These are phyloP conservation scores for Eimeria acervulina DNA, from an alignment of 169 alveolate species.

Conservation along the genomic window DNA sequence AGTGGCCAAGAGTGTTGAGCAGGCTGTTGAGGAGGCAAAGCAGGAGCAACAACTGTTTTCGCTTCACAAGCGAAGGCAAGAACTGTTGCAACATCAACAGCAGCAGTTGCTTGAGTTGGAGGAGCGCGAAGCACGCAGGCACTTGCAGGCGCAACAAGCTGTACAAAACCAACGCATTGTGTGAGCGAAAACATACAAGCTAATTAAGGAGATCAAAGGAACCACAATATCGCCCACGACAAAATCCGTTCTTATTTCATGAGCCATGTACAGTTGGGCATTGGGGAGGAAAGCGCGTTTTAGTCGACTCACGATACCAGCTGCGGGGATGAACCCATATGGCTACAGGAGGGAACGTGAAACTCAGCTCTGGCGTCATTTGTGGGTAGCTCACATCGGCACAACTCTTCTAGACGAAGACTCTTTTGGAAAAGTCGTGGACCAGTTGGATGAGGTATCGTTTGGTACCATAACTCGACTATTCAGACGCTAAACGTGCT, in stretches of 20 bases:
- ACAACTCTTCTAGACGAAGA: background rate
- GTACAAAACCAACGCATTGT: background rate
- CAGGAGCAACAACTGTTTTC: conserved; percentile 68
- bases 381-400: conserved; percentile 73
- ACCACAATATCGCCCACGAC: background rate
- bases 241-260: background rate
- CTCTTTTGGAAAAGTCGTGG: background rate
- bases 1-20: conserved; percentile 59
- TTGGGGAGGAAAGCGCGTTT: background rate
- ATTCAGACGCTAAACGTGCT: background rate
- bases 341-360: conserved; percentile 48
- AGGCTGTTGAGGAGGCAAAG: conserved; percentile 53
- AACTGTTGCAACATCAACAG: conserved; percentile 55
- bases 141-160: conserved; percentile 46
- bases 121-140: conserved; percentile 32
- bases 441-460: conserved; percentile 57
- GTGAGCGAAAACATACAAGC: background rate
- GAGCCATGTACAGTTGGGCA: background rate
- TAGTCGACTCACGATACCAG: background rate
- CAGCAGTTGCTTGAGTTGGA: conserved; percentile 48
- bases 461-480: background rate
- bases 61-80: conserved; percentile 38
- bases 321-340: background rate
- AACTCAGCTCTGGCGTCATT: conserved; percentile 45
- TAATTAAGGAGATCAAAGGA: background rate